These are phyloP conservation scores for Pichia sp. DNA, from an alignment of 1,139 yeast species.

Conservation along the genomic window DNA sequence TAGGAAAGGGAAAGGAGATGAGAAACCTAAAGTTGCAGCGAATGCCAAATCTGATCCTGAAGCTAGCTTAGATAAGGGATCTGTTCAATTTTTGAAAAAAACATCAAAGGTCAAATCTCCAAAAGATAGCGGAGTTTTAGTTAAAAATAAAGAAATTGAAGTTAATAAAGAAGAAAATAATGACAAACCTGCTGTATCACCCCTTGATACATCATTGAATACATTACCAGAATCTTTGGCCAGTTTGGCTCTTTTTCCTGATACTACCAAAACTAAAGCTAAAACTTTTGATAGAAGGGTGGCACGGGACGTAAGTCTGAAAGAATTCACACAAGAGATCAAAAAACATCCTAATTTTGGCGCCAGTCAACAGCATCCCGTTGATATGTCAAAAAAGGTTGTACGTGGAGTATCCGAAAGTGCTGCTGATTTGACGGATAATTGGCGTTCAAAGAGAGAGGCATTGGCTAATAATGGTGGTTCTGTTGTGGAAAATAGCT, in stretches of 20 bases:
- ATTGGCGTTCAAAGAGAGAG: not conserved
- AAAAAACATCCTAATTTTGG: slow-evolving; percentile 1
- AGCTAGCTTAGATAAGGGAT: not conserved
- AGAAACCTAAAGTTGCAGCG: not conserved
- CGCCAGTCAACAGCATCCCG: too few species aligned
- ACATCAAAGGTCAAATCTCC: not conserved
- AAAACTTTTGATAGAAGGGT: slow-evolving; percentile 6
- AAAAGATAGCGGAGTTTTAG: too few species aligned
- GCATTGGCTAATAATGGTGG: not conserved
- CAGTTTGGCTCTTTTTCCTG: too few species aligned
- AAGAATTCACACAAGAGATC: slow-evolving; percentile 9
- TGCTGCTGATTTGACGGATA: not conserved
- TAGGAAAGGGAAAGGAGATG: too few species aligned
- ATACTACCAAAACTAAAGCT: not conserved
- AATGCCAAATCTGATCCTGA: not conserved
- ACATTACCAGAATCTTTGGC: too few species aligned
- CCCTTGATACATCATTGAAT: too few species aligned
- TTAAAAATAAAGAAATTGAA: not conserved
- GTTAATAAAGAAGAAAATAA: not conserved
- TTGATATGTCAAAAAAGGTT: too few species aligned
- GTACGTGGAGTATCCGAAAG: too few species aligned
- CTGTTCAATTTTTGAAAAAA: not conserved
- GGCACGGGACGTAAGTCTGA: slow-evolving; percentile 9
- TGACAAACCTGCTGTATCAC: not conserved
- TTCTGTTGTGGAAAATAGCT: not conserved